Conservation (phyloP, 192 early-diverging fungal genomes). For the Backusella tuberculispora region DNA sequence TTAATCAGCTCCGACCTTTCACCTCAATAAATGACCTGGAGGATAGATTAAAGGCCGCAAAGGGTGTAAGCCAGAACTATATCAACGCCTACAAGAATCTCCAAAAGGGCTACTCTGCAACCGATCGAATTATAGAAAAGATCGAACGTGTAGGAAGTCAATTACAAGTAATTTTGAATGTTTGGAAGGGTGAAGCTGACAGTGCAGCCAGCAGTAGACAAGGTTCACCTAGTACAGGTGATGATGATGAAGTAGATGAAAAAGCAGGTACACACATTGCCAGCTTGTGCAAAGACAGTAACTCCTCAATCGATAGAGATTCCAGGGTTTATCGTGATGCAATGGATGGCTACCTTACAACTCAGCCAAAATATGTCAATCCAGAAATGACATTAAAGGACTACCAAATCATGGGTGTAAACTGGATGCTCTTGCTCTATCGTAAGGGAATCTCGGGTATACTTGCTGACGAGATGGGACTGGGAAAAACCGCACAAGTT, state of each 20-base stretch:
- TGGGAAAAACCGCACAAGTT: conserved; percentile 93
- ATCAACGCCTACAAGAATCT: conserved; percentile 59
- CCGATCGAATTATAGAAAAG: conserved; percentile 59
- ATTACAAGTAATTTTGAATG: conserved; percentile 48
- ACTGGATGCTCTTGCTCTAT: conserved; percentile 82
- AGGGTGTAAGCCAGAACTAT: conserved; percentile 55
- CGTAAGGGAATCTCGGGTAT: conserved; percentile 78
- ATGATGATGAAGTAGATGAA: conserved; percentile 41
- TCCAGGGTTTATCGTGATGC: conserved; percentile 16
- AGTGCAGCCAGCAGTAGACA: neutral
- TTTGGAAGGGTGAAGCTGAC: conserved; percentile 44
- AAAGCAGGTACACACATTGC: conserved; percentile 48
- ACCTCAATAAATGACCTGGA: conserved; percentile 54
- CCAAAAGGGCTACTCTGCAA: conserved; percentile 65
- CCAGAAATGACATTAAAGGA: conserved; percentile 66
- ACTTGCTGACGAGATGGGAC: conserved; percentile 82
- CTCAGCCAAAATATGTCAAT: conserved; percentile 66
- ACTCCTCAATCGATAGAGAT: conserved; percentile 28
- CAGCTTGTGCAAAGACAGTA: neutral
- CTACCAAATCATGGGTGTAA: conserved; percentile 89
- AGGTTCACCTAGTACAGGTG: conserved; percentile 17
- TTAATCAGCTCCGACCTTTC: conserved; percentile 57
- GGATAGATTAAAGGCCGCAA: conserved; percentile 51
- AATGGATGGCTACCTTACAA: conserved; percentile 51
- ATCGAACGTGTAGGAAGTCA: conserved; percentile 62